phyloP scores from a whole-genome alignment of 176 grass and related monocot genomes.

The Zoysia pacifica region DNA sequence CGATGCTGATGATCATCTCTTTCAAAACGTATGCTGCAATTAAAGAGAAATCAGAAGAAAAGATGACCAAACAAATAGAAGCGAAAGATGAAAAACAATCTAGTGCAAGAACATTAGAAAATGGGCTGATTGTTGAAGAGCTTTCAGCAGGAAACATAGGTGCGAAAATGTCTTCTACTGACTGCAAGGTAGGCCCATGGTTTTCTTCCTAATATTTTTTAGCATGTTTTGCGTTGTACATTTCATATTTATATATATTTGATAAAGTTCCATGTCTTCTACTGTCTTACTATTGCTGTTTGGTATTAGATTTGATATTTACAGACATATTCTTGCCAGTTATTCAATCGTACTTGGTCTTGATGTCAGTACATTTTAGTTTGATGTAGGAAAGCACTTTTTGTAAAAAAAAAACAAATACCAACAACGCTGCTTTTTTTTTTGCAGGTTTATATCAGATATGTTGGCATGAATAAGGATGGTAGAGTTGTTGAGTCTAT shows the following conservation, averaged over 20 bases:
- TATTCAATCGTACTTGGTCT: not conserved
- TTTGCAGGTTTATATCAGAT: constrained; percentile 77
- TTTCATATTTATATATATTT: not conserved
- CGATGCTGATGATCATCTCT: not conserved
- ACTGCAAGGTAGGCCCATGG: constrained; percentile 53
- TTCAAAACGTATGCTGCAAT: constrained; percentile 41
- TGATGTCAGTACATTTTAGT: not conserved
- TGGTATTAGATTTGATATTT: not conserved
- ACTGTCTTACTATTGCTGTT: not conserved
- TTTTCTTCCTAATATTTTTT: not conserved
- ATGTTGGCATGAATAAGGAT: constrained; percentile 74
- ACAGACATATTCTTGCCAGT: not conserved
- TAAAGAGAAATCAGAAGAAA: constrained; percentile 72
- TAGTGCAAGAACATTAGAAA: constrained; percentile 61
- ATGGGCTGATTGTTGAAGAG: constrained; percentile 82
- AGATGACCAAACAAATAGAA: constrained; percentile 32
- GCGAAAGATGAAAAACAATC: constrained; percentile 43
- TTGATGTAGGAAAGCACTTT: too few species aligned
- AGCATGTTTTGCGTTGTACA: constrained; percentile 26
- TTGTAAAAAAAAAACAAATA: too few species aligned
- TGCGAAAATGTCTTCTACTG: constrained; percentile 70
- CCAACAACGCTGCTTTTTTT: not conserved
- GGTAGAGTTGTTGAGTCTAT: constrained; percentile 75
- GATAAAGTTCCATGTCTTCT: not conserved
- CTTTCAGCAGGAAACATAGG: constrained; percentile 60